Percentiles rank a stretch among this genome's conserved stretches.
Conservation (phyloP, 1,139 yeast genomes). For the Kodamaea ohmeri region DNA sequence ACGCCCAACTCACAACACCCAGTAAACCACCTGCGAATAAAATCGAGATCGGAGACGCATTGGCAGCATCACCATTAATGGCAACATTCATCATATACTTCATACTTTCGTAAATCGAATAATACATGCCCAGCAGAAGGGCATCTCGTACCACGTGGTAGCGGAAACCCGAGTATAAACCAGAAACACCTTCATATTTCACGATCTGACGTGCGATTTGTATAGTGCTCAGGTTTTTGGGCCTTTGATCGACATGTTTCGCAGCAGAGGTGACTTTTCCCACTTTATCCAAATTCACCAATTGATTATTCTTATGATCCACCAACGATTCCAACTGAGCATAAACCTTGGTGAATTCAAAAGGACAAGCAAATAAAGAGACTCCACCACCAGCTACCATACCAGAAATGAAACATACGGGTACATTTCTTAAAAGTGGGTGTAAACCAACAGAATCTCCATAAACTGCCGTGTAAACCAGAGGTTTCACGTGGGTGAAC, state of each 20-base stretch:
- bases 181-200: slow-evolving; percentile 55
- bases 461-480: slow-evolving; percentile 33
- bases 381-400: slow-evolving; percentile 63
- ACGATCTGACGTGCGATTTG: slow-evolving; percentile 51
- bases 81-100: slow-evolving; percentile 46
- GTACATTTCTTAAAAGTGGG: slow-evolving; percentile 54
- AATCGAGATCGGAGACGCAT: slow-evolving; percentile 36
- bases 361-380: slow-evolving; percentile 74
- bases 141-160: slow-evolving; percentile 69
- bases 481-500: slow-evolving; percentile 59
- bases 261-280: not conserved
- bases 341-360: slow-evolving; percentile 78
- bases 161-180: slow-evolving; percentile 70
- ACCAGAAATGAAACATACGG: slow-evolving; percentile 67
- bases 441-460: slow-evolving; percentile 20
- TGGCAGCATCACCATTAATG: slow-evolving; percentile 29
- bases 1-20: slow-evolving; percentile 70
- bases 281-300: not conserved
- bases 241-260: not conserved
- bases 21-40: slow-evolving; percentile 74
- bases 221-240: slow-evolving; percentile 20
- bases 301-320: slow-evolving; percentile 1
- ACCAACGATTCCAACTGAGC: slow-evolving; percentile 65
- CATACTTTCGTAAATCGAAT: slow-evolving; percentile 69
- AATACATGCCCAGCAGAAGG: slow-evolving; percentile 70